Percentiles rank a stretch among this genome's conserved stretches.
phyloP scores from a whole-genome alignment of 2,329 filamentous ascomycete species.

The Talaromyces islandicus region DNA sequence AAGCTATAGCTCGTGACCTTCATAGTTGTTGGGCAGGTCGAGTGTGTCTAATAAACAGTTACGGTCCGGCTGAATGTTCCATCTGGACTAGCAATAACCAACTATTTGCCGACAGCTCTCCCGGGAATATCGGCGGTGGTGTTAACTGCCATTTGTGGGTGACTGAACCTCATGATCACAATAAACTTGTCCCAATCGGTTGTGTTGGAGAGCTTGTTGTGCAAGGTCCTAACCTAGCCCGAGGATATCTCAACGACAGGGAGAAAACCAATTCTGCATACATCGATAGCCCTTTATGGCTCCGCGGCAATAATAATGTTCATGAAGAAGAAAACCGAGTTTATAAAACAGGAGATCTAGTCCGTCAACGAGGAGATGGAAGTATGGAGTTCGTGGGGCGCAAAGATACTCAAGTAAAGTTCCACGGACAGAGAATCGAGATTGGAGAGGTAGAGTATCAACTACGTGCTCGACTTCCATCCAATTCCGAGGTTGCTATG shows the following conservation, averaged over 20 bases:
- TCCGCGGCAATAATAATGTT: background rate
- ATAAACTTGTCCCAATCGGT: constrained; percentile 32
- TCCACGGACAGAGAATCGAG: constrained; percentile 38
- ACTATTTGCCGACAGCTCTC: constrained; percentile 20
- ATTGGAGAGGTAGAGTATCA: constrained; percentile 32
- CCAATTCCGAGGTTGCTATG: background rate
- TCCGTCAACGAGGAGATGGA: constrained; percentile 31
- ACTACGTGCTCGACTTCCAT: background rate
- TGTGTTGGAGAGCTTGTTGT: constrained; percentile 37
- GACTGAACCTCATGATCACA: constrained; percentile 40
- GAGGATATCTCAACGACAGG: constrained; percentile 17
- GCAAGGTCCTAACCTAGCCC: constrained; percentile 27
- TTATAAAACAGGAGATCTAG: constrained; percentile 30
- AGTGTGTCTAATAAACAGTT: constrained; percentile 16
- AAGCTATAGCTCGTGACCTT: constrained; percentile 36
- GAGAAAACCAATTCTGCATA: background rate
- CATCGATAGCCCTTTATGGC: background rate
- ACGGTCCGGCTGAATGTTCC: constrained; percentile 4
- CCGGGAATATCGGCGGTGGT: constrained; percentile 29
- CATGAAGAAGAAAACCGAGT: constrained; percentile 20
- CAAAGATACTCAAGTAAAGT: constrained; percentile 35
- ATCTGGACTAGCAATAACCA: background rate
- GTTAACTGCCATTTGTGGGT: constrained; percentile 39
- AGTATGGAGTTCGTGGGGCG: constrained; percentile 25
- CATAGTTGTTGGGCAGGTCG: constrained; percentile 30